These are phyloP conservation scores for Marchantia paleacea DNA, from an alignment of 225 moss, liverwort and hornwort genomes.

Conservation along the genomic window DNA sequence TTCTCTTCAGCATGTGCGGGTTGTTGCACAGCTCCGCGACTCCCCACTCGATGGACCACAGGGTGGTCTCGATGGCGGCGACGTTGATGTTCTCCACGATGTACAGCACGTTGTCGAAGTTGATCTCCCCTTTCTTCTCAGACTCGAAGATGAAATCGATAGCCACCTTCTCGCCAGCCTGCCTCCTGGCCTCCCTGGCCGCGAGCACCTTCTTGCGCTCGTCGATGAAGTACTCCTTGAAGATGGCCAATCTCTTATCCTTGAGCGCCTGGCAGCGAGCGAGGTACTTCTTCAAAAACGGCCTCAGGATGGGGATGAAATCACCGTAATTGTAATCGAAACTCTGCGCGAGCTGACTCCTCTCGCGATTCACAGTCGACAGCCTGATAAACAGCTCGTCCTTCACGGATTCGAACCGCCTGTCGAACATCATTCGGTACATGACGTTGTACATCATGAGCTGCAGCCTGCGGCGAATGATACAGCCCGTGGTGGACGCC, in stretches of 20 bases:
- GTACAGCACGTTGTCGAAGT: conserved; percentile 59
- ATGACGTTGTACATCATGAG: conserved; percentile 70
- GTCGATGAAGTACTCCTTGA: conserved; percentile 56
- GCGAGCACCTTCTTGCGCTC: conserved; percentile 25
- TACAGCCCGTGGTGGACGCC: conserved; percentile 42
- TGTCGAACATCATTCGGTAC: conserved; percentile 61
- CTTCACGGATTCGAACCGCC: conserved; percentile 50
- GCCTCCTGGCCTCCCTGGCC: background rate
- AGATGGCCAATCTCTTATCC: conserved; percentile 55
- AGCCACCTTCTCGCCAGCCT: conserved; percentile 32
- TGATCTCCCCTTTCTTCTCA: conserved; percentile 60
- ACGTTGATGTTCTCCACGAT: conserved; percentile 73
- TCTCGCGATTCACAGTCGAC: conserved; percentile 42
- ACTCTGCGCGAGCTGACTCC: conserved; percentile 66
- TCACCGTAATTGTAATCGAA: conserved; percentile 92
- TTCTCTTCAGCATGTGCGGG: conserved; percentile 26
- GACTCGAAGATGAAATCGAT: conserved; percentile 61
- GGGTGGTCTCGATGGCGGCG: conserved; percentile 83
- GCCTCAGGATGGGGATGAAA: conserved; percentile 73
- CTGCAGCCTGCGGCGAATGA: conserved; percentile 53
- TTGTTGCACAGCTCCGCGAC: conserved; percentile 83
- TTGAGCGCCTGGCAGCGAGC: conserved; percentile 46
- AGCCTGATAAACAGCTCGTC: conserved; percentile 45
- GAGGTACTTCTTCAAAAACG: conserved; percentile 30
- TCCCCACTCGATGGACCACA: conserved; percentile 97